Conservation (phyloP, 495 filamentous ascomycete species). For the Pyrenula aspistea region DNA sequence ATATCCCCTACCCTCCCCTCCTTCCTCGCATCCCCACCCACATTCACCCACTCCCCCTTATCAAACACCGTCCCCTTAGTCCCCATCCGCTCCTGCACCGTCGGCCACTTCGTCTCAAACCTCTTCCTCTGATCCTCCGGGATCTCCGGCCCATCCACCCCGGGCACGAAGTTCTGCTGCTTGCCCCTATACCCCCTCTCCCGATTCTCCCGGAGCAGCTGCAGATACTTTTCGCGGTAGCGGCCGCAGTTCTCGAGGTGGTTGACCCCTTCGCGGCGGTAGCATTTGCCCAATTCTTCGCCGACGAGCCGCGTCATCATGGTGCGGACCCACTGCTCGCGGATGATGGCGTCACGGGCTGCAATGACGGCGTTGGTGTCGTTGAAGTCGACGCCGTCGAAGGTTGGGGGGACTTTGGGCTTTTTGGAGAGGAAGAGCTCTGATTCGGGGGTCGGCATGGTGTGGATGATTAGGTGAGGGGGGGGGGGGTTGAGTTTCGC, state of each 20-base stretch:
- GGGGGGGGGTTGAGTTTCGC: neutral
- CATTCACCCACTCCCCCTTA: constrained; percentile 1
- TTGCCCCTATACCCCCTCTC: constrained; percentile 82
- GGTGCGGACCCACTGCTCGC: constrained; percentile 92
- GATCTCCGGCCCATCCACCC: constrained; percentile 10
- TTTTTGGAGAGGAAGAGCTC: constrained; percentile 86
- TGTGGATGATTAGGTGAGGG: neutral
- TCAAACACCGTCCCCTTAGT: constrained; percentile 11
- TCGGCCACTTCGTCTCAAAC: constrained; percentile 12
- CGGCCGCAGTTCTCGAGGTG: constrained; percentile 93
- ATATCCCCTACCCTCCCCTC: constrained; percentile 14
- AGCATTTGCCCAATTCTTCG: constrained; percentile 94
- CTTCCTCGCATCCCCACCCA: constrained; percentile 14
- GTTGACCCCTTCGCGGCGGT: constrained; percentile 86
- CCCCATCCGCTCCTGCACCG: constrained; percentile 12
- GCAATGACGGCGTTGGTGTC: constrained; percentile 83
- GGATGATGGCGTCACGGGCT: constrained; percentile 85
- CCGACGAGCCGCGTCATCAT: constrained; percentile 95
- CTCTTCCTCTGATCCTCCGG: constrained; percentile 14
- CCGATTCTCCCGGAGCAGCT: constrained; percentile 72
- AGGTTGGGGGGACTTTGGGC: constrained; percentile 84
- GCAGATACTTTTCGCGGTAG: constrained; percentile 88
- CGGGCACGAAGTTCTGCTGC: constrained; percentile 72
- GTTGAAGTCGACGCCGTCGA: constrained; percentile 94
- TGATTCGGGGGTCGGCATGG: constrained; percentile 87